Percentiles rank a stretch among this genome's conserved stretches.
Conservation (phyloP, 768 basidiomycete species). For the Mycena leptocephala region DNA sequence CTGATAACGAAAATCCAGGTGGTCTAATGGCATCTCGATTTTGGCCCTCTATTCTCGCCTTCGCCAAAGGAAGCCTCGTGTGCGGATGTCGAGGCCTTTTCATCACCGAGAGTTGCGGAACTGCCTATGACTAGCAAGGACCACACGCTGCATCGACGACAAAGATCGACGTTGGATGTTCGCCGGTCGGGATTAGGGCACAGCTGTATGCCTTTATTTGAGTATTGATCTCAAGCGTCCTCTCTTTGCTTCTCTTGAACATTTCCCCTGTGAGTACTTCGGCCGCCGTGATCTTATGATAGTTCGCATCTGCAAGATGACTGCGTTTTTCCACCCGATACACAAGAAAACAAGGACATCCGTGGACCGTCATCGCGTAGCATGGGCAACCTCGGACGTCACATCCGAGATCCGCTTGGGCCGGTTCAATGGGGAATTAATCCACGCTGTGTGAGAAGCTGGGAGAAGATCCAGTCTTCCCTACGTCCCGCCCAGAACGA, state of each 20-base stretch:
- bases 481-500: background rate
- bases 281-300: background rate
- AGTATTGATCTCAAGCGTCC: background rate
- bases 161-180: background rate
- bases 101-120: background rate
- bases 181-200: background rate
- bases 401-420: background rate
- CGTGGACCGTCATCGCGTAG: background rate
- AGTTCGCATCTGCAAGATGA: background rate
- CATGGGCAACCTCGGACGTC: background rate
- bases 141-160: background rate
- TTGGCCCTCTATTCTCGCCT: background rate
- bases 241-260: background rate
- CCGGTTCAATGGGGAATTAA: background rate
- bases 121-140: background rate
- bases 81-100: background rate
- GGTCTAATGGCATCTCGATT: background rate
- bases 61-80: background rate
- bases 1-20: background rate
- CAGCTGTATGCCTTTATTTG: background rate
- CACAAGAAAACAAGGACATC: too few relatives aligned
- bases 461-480: background rate
- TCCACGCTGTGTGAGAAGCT: background rate
- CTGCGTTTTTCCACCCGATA: too few relatives aligned
- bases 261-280: background rate